These are phyloP conservation scores for Telopea speciosissima DNA, from an alignment of 177 flowering plant genomes.

Conservation along the genomic window DNA sequence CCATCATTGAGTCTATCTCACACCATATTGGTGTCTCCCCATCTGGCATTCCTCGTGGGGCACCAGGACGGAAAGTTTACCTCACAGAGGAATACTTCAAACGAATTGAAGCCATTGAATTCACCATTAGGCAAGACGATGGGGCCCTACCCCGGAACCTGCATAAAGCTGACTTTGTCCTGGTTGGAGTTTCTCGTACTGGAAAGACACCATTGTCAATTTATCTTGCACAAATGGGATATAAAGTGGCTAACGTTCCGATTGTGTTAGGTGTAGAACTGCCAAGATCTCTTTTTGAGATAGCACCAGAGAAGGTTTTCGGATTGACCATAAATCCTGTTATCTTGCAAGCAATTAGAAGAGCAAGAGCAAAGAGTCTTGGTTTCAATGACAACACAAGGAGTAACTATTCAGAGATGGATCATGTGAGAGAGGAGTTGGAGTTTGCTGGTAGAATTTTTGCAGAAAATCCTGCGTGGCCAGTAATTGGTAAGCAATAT, in stretches of 20 bases:
- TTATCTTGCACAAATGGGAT: constrained; percentile 82
- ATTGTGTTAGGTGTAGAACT: constrained; percentile 63
- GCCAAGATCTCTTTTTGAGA: constrained; percentile 58
- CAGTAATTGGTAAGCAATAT: constrained; percentile 65
- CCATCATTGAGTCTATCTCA: constrained; percentile 81
- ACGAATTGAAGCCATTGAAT: constrained; percentile 84
- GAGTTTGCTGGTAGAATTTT: constrained; percentile 57
- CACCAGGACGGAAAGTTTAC: constrained; percentile 46
- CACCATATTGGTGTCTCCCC: constrained; percentile 81
- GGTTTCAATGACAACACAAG: constrained; percentile 38
- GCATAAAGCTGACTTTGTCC: constrained; percentile 67
- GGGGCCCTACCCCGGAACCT: constrained; percentile 79
- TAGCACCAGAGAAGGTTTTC: constrained; percentile 70
- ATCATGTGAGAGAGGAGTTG: constrained; percentile 65
- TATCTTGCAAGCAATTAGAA: constrained; percentile 63
- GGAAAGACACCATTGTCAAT: constrained; percentile 91
- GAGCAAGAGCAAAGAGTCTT: constrained; percentile 68
- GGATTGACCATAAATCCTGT: constrained; percentile 71
- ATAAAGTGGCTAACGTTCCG: constrained; percentile 89
- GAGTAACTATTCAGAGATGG: constrained; percentile 74
- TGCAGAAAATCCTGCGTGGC: constrained; percentile 78
- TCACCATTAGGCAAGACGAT: constrained; percentile 94
- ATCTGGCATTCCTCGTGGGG: constrained; percentile 90
- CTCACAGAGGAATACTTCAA: constrained; percentile 67
- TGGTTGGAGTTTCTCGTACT: constrained; percentile 85